These are phyloP conservation scores for Fusarium sp. DNA, from an alignment of 2,329 filamentous ascomycete species.

Conservation along the genomic window DNA sequence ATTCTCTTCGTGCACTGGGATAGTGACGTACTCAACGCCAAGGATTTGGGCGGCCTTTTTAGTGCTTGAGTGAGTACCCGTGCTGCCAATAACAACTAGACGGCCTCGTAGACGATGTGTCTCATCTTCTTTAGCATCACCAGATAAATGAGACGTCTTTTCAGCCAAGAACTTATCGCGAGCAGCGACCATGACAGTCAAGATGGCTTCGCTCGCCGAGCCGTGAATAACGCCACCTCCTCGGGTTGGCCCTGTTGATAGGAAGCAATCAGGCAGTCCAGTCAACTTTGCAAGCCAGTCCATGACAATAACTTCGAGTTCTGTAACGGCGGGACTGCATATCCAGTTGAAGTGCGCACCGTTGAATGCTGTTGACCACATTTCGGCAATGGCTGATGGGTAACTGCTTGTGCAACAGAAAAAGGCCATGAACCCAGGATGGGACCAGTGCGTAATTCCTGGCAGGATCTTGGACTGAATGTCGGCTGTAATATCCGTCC, in stretches of 20 bases:
- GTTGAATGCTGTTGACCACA: slow-evolving; percentile 91
- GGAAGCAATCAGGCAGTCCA: slow-evolving; percentile 78
- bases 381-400: slow-evolving; percentile 89
- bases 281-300: slow-evolving; percentile 91
- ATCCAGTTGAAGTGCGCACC: slow-evolving; percentile 98
- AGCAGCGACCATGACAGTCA: slow-evolving; percentile 89
- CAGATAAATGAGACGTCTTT: slow-evolving; percentile 65
- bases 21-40: slow-evolving; percentile 84
- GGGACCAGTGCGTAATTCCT: slow-evolving; percentile 95
- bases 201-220: slow-evolving; percentile 87
- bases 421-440: slow-evolving; percentile 95
- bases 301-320: slow-evolving; percentile 92
- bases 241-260: slow-evolving; percentile 75
- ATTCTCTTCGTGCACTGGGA: slow-evolving; percentile 73
- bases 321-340: slow-evolving; percentile 91
- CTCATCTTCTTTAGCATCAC: slow-evolving; percentile 74
- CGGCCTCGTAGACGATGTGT: slow-evolving; percentile 70
- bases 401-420: slow-evolving; percentile 88
- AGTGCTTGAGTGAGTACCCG: slow-evolving; percentile 85
- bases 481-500: slow-evolving; percentile 85
- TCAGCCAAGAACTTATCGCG: slow-evolving; percentile 82
- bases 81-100: slow-evolving; percentile 84
- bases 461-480: slow-evolving; percentile 90
- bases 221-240: slow-evolving; percentile 96
- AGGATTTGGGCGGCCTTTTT: slow-evolving; percentile 91